Base-by-base conservation (phyloP, 768 basidiomycete species). In the Daedaleopsis sinensis region DNA sequence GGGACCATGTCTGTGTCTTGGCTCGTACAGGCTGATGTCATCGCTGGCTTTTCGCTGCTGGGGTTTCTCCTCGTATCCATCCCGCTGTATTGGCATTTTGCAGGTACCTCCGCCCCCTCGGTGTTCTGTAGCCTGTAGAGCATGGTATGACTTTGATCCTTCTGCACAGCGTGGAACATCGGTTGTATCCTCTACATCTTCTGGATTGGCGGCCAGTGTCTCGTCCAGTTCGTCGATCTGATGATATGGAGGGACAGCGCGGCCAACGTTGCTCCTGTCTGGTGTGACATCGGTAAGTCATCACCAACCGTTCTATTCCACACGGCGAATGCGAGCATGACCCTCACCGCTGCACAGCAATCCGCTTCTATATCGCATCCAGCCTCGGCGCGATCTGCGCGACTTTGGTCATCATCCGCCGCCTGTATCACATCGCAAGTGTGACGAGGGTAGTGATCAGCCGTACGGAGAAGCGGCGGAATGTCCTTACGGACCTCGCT, bases 121-220 rank as follows among this genome's bases (percentile, higher is more conserved):
- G 39, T 42, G 11, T 11, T 11, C 39, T 11, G 39, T 18, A 3
- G 10, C 39, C 39, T 42, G 39, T 12, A 10, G 11, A 42, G 39
- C 11, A n/a, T 19, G 19, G 24, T 11, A 23, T 27, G 38, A 63
- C 18, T 9, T 4, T 10, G 3, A 42, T 42, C 13, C 11, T 13
- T 38, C 15, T 42, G 39, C 3, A 12, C 56, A 79, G 86, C 86
- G 24, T 86, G 84, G 83, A 89, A 90, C 69, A 80, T 84, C 8
- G 90, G 89, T 21, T 91, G 91, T 11, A 85, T 90, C 61, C 73
- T 85, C 43, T 88, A 84, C 76, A 92, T 93, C 76, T 59, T 77
- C 37, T 93, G 91, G 92, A 78, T 80, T 5, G 84, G 80, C 1
- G 53, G 84, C 8, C 77, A 76, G 16, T 86, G 85, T 69, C 79